Conservation (phyloP, 768 basidiomycete species). For the Exidia glandulosa region DNA sequence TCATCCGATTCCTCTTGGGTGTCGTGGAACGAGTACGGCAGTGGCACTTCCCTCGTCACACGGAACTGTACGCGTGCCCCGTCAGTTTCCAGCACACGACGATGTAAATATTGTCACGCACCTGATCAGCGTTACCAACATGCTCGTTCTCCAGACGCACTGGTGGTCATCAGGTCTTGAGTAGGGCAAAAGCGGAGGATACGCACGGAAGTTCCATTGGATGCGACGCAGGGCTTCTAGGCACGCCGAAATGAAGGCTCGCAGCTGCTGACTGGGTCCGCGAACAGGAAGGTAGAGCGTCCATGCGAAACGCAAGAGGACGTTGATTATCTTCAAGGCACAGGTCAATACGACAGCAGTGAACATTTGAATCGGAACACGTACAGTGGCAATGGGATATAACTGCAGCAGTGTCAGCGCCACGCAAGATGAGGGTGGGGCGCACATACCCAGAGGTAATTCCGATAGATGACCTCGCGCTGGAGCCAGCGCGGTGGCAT, state of each 20-base stretch:
- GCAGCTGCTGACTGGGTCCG: slow-evolving; percentile 38
- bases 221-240: slow-evolving; percentile 71
- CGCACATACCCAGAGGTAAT: slow-evolving; percentile 41
- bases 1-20: slow-evolving; percentile 29
- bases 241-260: slow-evolving; percentile 55
- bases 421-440: background rate
- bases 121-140: slow-evolving; percentile 80
- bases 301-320: slow-evolving; percentile 74
- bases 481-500: slow-evolving; percentile 54
- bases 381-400: slow-evolving; percentile 74
- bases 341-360: background rate
- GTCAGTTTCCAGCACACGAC: background rate
- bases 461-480: slow-evolving; percentile 60
- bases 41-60: slow-evolving; percentile 70
- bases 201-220: slow-evolving; percentile 88
- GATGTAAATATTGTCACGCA: background rate
- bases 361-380: slow-evolving; percentile 5
- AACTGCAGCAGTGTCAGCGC: slow-evolving; percentile 26
- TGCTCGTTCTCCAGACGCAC: slow-evolving; percentile 87
- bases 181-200: background rate
- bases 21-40: slow-evolving; percentile 60
- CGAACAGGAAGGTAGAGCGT: slow-evolving; percentile 55
- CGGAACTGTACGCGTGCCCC: slow-evolving; percentile 41
- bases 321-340: slow-evolving; percentile 55
- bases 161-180: slow-evolving; percentile 16